These are phyloP conservation scores for Phytophthora fragariaefolia DNA, from an alignment of 352 stramenopile species.

Conservation along the genomic window DNA sequence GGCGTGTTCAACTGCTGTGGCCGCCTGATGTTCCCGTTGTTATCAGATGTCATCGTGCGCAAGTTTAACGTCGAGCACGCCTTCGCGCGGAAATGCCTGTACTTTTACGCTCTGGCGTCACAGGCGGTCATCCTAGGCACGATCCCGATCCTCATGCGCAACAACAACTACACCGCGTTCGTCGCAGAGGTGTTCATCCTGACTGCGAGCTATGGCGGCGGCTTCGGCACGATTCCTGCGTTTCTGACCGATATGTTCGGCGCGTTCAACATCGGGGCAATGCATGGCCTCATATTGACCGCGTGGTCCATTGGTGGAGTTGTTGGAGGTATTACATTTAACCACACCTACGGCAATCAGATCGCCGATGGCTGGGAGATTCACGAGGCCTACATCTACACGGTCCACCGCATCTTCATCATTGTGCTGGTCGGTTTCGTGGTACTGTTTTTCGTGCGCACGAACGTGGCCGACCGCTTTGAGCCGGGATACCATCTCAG, in stretches of 20 bases:
- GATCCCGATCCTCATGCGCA: slow-evolving; percentile 65
- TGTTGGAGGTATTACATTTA: slow-evolving; percentile 76
- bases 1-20: slow-evolving; percentile 64
- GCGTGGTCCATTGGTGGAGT: slow-evolving; percentile 81
- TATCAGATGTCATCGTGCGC: slow-evolving; percentile 48
- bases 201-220: slow-evolving; percentile 72
- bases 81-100: slow-evolving; percentile 59
- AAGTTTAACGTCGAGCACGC: slow-evolving; percentile 52
- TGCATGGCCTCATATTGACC: slow-evolving; percentile 80
- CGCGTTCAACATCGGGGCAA: slow-evolving; percentile 81
- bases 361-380: slow-evolving; percentile 42
- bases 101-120: slow-evolving; percentile 59
- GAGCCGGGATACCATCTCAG: slow-evolving; percentile 68
- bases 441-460: slow-evolving; percentile 69
- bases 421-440: slow-evolving; percentile 64
- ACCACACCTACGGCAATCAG: slow-evolving; percentile 53
- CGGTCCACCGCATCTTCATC: slow-evolving; percentile 70
- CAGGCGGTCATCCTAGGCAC: slow-evolving; percentile 71
- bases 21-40: slow-evolving; percentile 44
- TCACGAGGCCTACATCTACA: slow-evolving; percentile 67
- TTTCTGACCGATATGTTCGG: slow-evolving; percentile 88
- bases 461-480: slow-evolving; percentile 67
- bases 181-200: slow-evolving; percentile 70
- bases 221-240: slow-evolving; percentile 73
- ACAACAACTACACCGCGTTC: slow-evolving; percentile 65